Conservation (phyloP, 176 grass and related monocot genomes). For the Ampelocalamus luodianensis region DNA sequence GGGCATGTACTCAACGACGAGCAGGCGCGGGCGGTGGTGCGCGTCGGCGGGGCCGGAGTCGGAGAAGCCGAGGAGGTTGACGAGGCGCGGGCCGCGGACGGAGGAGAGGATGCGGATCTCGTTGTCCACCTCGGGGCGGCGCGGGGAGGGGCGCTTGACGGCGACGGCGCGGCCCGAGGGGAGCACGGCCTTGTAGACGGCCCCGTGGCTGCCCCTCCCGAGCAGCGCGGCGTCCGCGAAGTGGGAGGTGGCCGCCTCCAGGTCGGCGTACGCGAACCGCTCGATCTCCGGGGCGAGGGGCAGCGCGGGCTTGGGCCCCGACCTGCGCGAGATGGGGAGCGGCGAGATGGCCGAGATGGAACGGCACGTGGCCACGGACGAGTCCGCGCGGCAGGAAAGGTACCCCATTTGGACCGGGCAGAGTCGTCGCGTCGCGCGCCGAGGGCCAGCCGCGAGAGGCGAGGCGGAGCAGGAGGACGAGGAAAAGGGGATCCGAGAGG, state of each 20-base stretch:
- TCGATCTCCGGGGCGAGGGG: slow-evolving; percentile 36
- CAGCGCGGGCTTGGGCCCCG: neutral
- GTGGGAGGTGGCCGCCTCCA: slow-evolving; percentile 76
- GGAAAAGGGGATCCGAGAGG: neutral
- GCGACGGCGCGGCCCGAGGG: slow-evolving; percentile 74
- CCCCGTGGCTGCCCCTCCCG: slow-evolving; percentile 90
- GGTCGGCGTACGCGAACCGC: slow-evolving; percentile 79
- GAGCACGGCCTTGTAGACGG: slow-evolving; percentile 91
- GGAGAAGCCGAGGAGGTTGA: slow-evolving; percentile 92
- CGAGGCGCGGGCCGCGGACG: slow-evolving; percentile 71
- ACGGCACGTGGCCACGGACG: slow-evolving; percentile 80
- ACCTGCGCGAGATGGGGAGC: slow-evolving; percentile 48
- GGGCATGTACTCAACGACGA: slow-evolving; percentile 98
- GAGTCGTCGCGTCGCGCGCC: neutral
- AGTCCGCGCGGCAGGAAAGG: slow-evolving; percentile 95
- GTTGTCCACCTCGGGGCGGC: slow-evolving; percentile 95
- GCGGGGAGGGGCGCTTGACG: slow-evolving; percentile 91
- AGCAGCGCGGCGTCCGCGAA: slow-evolving; percentile 79
- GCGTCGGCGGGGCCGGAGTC: slow-evolving; percentile 42
- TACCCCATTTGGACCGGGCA: slow-evolving; percentile 67
- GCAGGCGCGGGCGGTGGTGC: slow-evolving; percentile 35
- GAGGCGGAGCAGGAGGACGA: too few relatives aligned
- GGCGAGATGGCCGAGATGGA: slow-evolving; percentile 84
- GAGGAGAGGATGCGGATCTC: slow-evolving; percentile 92
- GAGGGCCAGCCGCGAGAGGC: neutral